These are phyloP conservation scores for Leptodontidium sp. DNA, from an alignment of 2,329 filamentous ascomycete species.

Conservation along the genomic window DNA sequence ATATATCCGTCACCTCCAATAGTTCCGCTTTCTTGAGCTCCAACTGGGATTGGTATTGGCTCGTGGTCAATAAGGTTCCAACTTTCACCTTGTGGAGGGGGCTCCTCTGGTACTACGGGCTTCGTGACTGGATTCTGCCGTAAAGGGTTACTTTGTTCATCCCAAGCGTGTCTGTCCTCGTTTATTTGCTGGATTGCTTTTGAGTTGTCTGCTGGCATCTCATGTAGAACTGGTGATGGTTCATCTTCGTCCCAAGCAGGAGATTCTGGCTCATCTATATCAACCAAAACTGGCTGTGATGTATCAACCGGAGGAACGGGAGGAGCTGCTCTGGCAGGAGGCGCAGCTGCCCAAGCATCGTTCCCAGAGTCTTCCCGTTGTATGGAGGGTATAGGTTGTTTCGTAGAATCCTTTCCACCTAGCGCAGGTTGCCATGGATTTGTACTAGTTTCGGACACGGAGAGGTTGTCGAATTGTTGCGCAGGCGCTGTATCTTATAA, in stretches of 20 bases:
- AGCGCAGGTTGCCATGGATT: slow-evolving; percentile 46
- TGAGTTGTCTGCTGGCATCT: slow-evolving; percentile 33
- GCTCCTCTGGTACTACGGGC: slow-evolving; percentile 26
- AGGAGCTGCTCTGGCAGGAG: slow-evolving; percentile 30
- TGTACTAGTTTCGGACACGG: slow-evolving; percentile 39
- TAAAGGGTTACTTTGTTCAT: slow-evolving; percentile 37
- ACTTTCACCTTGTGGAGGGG: slow-evolving; percentile 36
- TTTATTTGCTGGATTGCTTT: slow-evolving; percentile 36
- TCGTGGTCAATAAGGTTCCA: slow-evolving; percentile 45
- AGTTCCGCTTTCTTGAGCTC: slow-evolving; percentile 40
- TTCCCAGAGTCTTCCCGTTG: slow-evolving; percentile 41
- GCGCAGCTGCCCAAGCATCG: slow-evolving; percentile 40
- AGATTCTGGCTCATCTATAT: slow-evolving; percentile 44
- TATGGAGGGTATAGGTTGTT: slow-evolving; percentile 33
- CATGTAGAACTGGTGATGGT: slow-evolving; percentile 31
- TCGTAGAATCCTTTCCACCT: slow-evolving; percentile 33
- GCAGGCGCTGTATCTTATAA: slow-evolving; percentile 23
- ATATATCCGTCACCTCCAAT: slow-evolving; percentile 31
- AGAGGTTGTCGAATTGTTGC: slow-evolving; percentile 40
- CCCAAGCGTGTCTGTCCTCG: slow-evolving; percentile 44
- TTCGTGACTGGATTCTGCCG: slow-evolving; percentile 20
- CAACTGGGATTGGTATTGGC: slow-evolving; percentile 21
- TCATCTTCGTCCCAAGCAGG: slow-evolving; percentile 47
- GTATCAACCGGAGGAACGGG: slow-evolving; percentile 27
- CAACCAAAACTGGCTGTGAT: slow-evolving; percentile 39